Evolutionary conservation across 306 rosid species (phyloP).

Genomic region (Elaeagnus macrophylla): DNA sequence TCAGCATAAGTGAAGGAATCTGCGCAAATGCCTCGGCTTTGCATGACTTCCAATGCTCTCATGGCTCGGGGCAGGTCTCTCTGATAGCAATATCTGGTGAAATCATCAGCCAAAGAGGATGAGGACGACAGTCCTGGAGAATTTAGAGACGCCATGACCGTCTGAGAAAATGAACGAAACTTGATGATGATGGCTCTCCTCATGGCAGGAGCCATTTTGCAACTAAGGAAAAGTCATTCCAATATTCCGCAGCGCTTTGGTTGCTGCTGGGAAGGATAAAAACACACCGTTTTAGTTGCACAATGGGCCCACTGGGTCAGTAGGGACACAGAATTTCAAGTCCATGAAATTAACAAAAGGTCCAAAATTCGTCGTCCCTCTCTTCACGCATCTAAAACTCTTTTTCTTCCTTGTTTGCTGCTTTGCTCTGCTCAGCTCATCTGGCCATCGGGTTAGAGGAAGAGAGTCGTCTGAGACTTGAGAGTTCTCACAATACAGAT

Average conservation of each 20-base stretch:
- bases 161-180: constrained; percentile 17
- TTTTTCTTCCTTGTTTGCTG: neutral
- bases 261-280: too few relatives aligned
- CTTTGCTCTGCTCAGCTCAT: too few relatives aligned
- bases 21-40: constrained; percentile 39
- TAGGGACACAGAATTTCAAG: constrained; percentile 10
- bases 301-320: constrained; percentile 1
- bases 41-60: constrained; percentile 60
- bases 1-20: constrained; percentile 59
- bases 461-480: too few relatives aligned
- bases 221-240: too few relatives aligned
- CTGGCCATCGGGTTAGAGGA: too few relatives aligned
- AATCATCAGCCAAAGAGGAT: constrained; percentile 31
- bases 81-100: constrained; percentile 41
- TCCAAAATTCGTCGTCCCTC: neutral
- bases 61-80: constrained; percentile 68
- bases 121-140: constrained; percentile 19
- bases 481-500: too few relatives aligned
- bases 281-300: too few relatives aligned
- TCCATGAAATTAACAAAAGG: constrained; percentile 3
- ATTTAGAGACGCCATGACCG: constrained; percentile 15
- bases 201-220: neutral
- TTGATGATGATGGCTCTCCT: constrained; percentile 26
- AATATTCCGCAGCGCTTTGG: too few relatives aligned
- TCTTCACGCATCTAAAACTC: neutral